These are phyloP conservation scores for Tolypocladium album DNA, from an alignment of 2,329 filamentous ascomycete genomes.

Conservation along the genomic window DNA sequence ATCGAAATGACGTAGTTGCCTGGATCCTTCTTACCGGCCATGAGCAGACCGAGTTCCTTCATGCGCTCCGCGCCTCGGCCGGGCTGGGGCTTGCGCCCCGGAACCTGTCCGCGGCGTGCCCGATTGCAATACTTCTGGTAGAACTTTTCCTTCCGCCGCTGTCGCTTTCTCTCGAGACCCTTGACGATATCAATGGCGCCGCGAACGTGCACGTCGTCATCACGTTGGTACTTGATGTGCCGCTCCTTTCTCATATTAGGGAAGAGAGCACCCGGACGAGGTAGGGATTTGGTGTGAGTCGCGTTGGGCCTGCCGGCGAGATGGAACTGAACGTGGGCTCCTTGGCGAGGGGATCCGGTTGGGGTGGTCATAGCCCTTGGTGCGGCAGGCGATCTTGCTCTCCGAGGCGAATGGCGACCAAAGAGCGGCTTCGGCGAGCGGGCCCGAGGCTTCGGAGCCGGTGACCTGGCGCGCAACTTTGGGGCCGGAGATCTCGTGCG, in stretches of 20 bases:
- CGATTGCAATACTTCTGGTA: constrained; percentile 83
- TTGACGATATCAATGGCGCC: constrained; percentile 98
- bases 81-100: constrained; percentile 57
- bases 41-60: constrained; percentile 68
- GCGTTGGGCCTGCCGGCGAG: constrained; percentile 50
- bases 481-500: constrained; percentile 18
- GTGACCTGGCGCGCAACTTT: constrained; percentile 28
- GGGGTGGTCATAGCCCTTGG: constrained; percentile 18
- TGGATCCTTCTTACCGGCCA: constrained; percentile 68
- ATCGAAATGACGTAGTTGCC: constrained; percentile 71
- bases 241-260: constrained; percentile 37
- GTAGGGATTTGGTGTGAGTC: constrained; percentile 76
- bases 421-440: constrained; percentile 30
- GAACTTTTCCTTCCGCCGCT: constrained; percentile 86
- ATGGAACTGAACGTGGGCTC: constrained; percentile 25
- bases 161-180: constrained; percentile 86
- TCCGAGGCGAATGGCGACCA: constrained; percentile 12
- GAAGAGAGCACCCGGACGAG: constrained; percentile 65
- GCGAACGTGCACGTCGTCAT: constrained; percentile 56
- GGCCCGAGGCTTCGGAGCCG: constrained; percentile 34
- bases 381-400: constrained; percentile 1
- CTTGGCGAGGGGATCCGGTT: constrained; percentile 26
- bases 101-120: constrained; percentile 55
- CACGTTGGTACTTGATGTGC: constrained; percentile 18
- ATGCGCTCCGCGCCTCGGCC: constrained; percentile 89